Base-by-base conservation (phyloP, 2,329 filamentous ascomycete genomes). In the Nemania sp. region DNA sequence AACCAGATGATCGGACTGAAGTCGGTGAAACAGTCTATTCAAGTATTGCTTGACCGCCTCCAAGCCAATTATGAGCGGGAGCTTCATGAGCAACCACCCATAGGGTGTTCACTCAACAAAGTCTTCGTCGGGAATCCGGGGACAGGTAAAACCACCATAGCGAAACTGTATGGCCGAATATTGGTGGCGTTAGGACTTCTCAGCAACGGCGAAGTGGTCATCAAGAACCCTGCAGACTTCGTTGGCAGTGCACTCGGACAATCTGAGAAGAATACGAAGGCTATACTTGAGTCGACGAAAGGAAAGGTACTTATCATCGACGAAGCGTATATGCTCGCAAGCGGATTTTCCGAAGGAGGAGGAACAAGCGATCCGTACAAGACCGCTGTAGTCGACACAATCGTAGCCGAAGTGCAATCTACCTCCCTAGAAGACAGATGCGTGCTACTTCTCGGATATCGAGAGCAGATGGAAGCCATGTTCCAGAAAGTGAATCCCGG, bases 281-380 rank as follows among this genome's bases (percentile, higher is more conserved):
- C 75, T 0, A 91, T 92, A 6, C 75, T 93, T 0, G 82, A 80
- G 0, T 73, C 83, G 0, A 84, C 86, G 0, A 59, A 79, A 0
- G 89, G 90, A 0, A 93, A 92, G 59, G 87, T 92, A 0, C 77
- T 93, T 0, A 81, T 93, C 12, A 91, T 93, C 2, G 89, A 93
- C 57, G 89, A 94, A 65, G 89, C 89, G 0, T 92, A 93, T 59
- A 83, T 84, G 28, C 75, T 93, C 40, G 69, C 72, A 1, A 73
- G 73, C 0, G 66, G 68, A 2, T 6, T 23, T n/a, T 44, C 47
- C 4, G 48, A 39, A 15, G 28, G 5, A 12, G 52, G 52, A 7
- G 52, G 48, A 2, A 31, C 15, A 14, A 44, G 43, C 14, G 72
- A 74, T 12, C 66, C 71, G 0, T 91, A 72, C 71, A 86, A 82